Evolutionary conservation across 1,284 basidiomycete species (phyloP).

Genomic region (Hymenochaete sp.): DNA sequence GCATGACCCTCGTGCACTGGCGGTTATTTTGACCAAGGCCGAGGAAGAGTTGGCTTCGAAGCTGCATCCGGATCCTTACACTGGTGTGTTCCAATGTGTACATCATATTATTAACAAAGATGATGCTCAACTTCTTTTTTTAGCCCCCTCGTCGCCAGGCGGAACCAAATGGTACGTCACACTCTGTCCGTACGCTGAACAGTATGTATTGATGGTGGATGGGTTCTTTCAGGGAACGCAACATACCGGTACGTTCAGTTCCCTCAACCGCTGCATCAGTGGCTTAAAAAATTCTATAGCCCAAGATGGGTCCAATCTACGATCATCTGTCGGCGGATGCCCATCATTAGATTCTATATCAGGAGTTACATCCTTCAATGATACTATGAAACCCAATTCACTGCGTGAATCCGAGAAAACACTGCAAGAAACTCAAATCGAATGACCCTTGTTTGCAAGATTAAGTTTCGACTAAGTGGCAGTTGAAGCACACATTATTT

Average conservation of each 20-base stretch:
- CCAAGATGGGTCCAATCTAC: conserved; percentile 19
- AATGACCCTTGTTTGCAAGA: not conserved
- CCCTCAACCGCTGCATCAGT: not conserved
- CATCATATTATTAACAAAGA: conserved; percentile 21
- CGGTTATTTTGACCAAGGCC: conserved; percentile 71
- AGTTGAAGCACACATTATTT: not conserved
- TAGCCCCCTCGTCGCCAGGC: conserved; percentile 71
- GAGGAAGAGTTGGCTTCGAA: conserved; percentile 65
- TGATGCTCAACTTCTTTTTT: conserved; percentile 20
- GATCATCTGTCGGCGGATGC: conserved; percentile 18
- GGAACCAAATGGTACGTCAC: conserved; percentile 80
- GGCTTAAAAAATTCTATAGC: conserved; percentile 7
- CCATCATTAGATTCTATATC: conserved; percentile 15
- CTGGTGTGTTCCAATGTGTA: conserved; percentile 49
- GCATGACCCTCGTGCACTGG: conserved; percentile 79
- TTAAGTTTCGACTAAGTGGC: not conserved
- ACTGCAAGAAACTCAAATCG: too few relatives aligned
- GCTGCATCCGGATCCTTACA: conserved; percentile 87
- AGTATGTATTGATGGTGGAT: not conserved
- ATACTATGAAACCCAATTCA: not conserved
- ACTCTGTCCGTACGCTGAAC: not conserved
- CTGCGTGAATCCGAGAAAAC: too few relatives aligned
- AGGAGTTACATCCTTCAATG: not conserved
- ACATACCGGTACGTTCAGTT: conserved; percentile 16
- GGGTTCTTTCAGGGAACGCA: conserved; percentile 18